Evolutionary conservation across 2,329 filamentous ascomycete species (phyloP).

Genomic region (Alternaria tenuissima): DNA sequence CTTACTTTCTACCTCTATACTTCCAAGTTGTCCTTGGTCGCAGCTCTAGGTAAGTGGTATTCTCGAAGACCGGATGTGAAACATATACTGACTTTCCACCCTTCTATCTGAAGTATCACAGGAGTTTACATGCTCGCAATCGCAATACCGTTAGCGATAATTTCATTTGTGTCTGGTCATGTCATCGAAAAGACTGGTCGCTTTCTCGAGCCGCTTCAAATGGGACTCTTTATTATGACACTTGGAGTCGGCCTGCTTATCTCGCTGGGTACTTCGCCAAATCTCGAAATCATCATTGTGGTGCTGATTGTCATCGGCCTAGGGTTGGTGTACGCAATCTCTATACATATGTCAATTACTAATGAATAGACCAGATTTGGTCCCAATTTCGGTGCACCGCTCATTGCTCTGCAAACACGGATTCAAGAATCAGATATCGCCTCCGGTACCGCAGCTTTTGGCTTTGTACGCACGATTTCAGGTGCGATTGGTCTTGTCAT

Average conservation of each 20-base stretch:
- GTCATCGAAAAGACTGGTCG: constrained; percentile 55
- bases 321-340: constrained; percentile 38
- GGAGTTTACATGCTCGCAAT: constrained; percentile 69
- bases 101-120: constrained; percentile 50
- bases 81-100: background rate
- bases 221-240: constrained; percentile 44
- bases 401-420: constrained; percentile 64
- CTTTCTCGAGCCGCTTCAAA: constrained; percentile 50
- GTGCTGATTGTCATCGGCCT: constrained; percentile 61
- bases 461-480: constrained; percentile 57
- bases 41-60: constrained; percentile 45
- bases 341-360: too few species aligned
- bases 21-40: constrained; percentile 67
- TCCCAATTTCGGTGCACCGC: constrained; percentile 64
- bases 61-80: background rate
- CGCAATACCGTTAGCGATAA: constrained; percentile 55
- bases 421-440: constrained; percentile 63
- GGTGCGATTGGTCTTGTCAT: constrained; percentile 60
- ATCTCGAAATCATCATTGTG: constrained; percentile 51
- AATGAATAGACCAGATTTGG: constrained; percentile 44
- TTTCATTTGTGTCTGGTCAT: constrained; percentile 58
- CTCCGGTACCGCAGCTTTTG: constrained; percentile 61
- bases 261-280: constrained; percentile 20
- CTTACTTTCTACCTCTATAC: constrained; percentile 78
- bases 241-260: constrained; percentile 47